These are phyloP conservation scores for Diaporthe velutina DNA, from an alignment of 2,329 filamentous ascomycete species.

Conservation along the genomic window DNA sequence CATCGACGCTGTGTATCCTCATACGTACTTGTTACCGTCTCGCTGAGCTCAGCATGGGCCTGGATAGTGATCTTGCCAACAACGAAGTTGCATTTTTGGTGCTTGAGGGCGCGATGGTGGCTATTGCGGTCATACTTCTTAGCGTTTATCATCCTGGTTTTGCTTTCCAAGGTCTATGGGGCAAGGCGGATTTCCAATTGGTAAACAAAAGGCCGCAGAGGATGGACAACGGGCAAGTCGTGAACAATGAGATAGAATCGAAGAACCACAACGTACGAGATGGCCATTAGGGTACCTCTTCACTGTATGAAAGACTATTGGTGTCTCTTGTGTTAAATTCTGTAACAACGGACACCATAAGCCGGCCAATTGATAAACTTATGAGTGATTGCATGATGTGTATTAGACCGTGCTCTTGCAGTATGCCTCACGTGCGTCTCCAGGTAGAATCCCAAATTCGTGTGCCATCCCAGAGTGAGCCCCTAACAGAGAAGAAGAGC, in stretches of 20 bases:
- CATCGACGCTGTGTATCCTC: slow-evolving; percentile 57
- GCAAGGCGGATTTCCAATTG: not conserved
- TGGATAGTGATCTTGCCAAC: slow-evolving; percentile 59
- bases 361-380: no score
- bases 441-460: not conserved
- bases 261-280: no score
- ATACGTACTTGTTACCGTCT: slow-evolving; percentile 68
- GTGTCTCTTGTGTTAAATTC: no score
- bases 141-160: slow-evolving; percentile 16
- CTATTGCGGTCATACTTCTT: slow-evolving; percentile 53
- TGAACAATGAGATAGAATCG: no score
- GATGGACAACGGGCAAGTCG: not conserved
- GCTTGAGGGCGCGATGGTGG: slow-evolving; percentile 59
- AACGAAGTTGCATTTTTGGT: slow-evolving; percentile 57
- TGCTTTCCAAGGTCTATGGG: not conserved
- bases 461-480: not conserved
- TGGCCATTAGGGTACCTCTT: no score
- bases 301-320: no score
- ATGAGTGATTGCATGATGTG: no score
- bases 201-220: not conserved
- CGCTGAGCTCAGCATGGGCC: slow-evolving; percentile 67
- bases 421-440: not conserved
- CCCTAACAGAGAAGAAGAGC: not conserved
- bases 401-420: no score
- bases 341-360: no score